A percentile compares a stretch with the other conserved stretches of the same genome.
These are phyloP conservation scores for Penicillium pulvis DNA, from an alignment of 495 filamentous ascomycete genomes.

Conservation along the genomic window DNA sequence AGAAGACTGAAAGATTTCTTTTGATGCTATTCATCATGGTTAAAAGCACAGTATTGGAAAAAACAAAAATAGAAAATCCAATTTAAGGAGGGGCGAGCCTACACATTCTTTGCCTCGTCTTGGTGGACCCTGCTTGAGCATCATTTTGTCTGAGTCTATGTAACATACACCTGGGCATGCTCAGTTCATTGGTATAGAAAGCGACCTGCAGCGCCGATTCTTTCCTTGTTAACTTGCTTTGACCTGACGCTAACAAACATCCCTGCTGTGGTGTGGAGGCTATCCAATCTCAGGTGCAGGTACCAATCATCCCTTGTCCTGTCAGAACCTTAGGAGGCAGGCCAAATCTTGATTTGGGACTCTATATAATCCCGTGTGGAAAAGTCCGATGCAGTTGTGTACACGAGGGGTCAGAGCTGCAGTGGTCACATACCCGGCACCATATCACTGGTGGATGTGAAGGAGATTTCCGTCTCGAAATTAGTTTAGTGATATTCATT, in stretches of 20 bases:
- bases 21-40: not conserved
- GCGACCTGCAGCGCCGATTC: not conserved
- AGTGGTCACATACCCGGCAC: not conserved
- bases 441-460: not conserved
- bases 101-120: not conserved
- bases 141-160: not conserved
- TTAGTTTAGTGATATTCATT: conserved; percentile 1
- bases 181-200: not conserved
- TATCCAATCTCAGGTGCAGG: conserved; percentile 1
- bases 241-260: not conserved
- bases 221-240: not conserved
- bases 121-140: not conserved
- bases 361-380: conserved; percentile 8
- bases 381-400: not conserved
- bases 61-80: no score
- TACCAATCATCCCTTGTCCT: conserved; percentile 1
- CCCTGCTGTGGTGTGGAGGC: not conserved
- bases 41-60: no score
- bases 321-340: conserved; percentile 17
- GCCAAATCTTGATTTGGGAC: conserved; percentile 18
- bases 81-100: not conserved
- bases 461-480: not conserved
- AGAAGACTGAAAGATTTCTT: not conserved
- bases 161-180: no score
- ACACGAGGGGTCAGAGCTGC: conserved; percentile 3